phyloP scores from a whole-genome alignment of 106 monocot species.

The Allium fistulosum region DNA sequence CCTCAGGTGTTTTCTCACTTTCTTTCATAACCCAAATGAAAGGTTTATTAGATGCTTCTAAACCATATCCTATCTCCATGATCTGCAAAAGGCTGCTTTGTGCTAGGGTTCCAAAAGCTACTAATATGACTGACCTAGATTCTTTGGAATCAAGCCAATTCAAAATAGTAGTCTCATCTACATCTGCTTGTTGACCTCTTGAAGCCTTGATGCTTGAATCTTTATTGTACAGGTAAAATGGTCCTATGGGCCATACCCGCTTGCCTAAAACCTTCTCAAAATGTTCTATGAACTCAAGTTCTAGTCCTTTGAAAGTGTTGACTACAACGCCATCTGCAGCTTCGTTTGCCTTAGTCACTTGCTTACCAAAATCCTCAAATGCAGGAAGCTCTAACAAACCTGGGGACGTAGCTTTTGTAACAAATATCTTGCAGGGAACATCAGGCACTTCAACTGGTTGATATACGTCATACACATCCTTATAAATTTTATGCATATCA shows the following conservation, averaged over 20 bases:
- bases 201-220: not conserved
- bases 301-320: conserved; percentile 41
- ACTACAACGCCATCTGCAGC: conserved; percentile 30
- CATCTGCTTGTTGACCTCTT: conserved; percentile 20
- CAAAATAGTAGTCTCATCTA: conserved; percentile 5
- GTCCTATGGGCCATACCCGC: conserved; percentile 48
- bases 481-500: not conserved
- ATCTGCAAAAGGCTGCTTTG: not conserved
- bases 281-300: conserved; percentile 15
- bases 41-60: conserved; percentile 32
- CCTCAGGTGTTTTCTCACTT: conserved; percentile 12
- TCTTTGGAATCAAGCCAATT: conserved; percentile 34
- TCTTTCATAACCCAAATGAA: conserved; percentile 32
- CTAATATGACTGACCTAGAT: conserved; percentile 33
- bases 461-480: not conserved
- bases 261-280: conserved; percentile 20
- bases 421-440: conserved; percentile 21
- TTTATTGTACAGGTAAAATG: conserved; percentile 31
- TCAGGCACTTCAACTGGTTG: conserved; percentile 20
- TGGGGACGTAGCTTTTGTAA: conserved; percentile 15
- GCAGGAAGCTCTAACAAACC: conserved; percentile 15
- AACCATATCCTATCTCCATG: conserved; percentile 16
- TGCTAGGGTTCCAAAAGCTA: conserved; percentile 42
- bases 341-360: not conserved
- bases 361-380: not conserved